Base-by-base conservation (phyloP, 345 rosid genomes). In the Brassica carinata region DNA sequence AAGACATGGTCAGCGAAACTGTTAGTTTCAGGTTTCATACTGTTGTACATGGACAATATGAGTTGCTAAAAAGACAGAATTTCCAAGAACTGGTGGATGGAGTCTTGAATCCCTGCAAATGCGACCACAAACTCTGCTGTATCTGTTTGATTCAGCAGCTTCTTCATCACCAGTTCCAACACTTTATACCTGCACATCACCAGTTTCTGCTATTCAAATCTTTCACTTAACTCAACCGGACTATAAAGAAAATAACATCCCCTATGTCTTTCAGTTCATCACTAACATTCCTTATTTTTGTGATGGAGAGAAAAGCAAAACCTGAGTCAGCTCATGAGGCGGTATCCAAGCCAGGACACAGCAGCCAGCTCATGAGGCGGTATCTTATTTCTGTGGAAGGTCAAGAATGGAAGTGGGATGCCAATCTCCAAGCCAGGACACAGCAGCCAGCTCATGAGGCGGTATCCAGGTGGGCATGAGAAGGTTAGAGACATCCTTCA, bases 381-480 rank as follows among this genome's bases (percentile, higher is more conserved):
- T 19, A 19, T 19, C 23, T 19, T 19, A 19, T 19, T 19, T 19
- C 23, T 19, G 23, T 19, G 23, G 73, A 71, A 94, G 90, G 69
- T 87, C 89, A 74, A 92, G 87, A 74, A 94, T 89, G 38, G 90
- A 75, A 5, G 98, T 85, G 34, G 98, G 97, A 40, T 94, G 89
- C 98, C 97, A 94, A 71, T 92, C 98, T 19, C 97, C 94, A 30
- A 91, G 86, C 98, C 97, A 94, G 61, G 89, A 71, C 8, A 94
- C 72, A 5, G 84, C 73, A 72, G 92, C 90, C 64, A 90, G 80
- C 70, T 94, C 93, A 15, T 88, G 88, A 14, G 92, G 87, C 23
- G 23, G 23, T 19, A 19, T 19, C 23, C 23, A 19, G 23, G 23
- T 19, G 23, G 23, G 23, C 23, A 19, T 19, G 23, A 19, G 23